These are phyloP conservation scores for Conoideocrella luteorostrata DNA, from an alignment of 2,329 filamentous ascomycete genomes.

Conservation along the genomic window DNA sequence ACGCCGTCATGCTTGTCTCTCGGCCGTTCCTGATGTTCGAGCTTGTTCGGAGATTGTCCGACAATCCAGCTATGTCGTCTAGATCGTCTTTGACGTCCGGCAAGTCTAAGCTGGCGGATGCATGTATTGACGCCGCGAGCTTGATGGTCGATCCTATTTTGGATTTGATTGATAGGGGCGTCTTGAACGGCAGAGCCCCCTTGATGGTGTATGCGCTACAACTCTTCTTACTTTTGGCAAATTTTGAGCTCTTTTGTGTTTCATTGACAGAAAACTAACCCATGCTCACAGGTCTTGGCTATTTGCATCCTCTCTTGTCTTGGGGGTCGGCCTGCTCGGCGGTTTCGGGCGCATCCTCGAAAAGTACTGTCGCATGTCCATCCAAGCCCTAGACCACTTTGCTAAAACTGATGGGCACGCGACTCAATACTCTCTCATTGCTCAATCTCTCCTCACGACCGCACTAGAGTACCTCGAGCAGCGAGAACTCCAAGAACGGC, in stretches of 20 bases:
- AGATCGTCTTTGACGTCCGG: slow-evolving; percentile 28
- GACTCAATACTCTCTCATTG: slow-evolving; percentile 46
- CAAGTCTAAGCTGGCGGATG: slow-evolving; percentile 45
- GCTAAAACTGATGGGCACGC: slow-evolving; percentile 44
- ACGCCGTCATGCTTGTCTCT: slow-evolving; percentile 51
- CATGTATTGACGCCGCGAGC: slow-evolving; percentile 48
- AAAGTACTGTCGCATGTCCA: slow-evolving; percentile 41
- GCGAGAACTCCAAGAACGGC: slow-evolving; percentile 39
- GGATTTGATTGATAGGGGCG: slow-evolving; percentile 34
- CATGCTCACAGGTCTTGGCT: slow-evolving; percentile 39
- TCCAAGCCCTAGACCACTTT: slow-evolving; percentile 42
- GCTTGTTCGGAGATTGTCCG: slow-evolving; percentile 38
- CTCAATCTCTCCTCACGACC: slow-evolving; percentile 40
- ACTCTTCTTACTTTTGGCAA: neutral
- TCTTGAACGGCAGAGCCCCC: slow-evolving; percentile 39
- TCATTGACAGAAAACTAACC: neutral
- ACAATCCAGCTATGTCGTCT: slow-evolving; percentile 18
- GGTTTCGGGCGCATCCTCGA: slow-evolving; percentile 47
- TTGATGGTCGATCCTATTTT: slow-evolving; percentile 45
- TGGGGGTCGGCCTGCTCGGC: slow-evolving; percentile 44
- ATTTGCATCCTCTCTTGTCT: slow-evolving; percentile 46
- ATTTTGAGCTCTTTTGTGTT: neutral
- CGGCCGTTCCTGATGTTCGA: slow-evolving; percentile 52
- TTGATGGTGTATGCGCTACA: slow-evolving; percentile 39
- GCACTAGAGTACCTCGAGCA: slow-evolving; percentile 42